A percentile compares a stretch with the other conserved stretches of the same genome.
Evolutionary conservation across 257 asterid species (phyloP).

Genomic region (Mitragyna speciosa): DNA sequence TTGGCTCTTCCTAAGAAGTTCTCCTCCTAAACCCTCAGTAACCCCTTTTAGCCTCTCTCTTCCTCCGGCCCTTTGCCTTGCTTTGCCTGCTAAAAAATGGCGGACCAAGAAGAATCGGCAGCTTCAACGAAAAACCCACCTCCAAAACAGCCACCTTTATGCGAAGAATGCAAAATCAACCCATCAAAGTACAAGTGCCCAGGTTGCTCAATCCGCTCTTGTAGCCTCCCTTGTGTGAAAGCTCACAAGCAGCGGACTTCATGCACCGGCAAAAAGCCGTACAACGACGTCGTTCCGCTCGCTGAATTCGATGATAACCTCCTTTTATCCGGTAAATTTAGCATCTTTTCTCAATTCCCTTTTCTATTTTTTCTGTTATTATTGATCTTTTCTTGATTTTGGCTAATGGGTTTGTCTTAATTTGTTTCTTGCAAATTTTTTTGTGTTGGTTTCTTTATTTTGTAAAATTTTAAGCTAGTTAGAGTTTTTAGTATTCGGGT

Average conservation of each 20-base stretch:
- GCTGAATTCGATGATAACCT: conserved; percentile 71
- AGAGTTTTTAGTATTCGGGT: not conserved
- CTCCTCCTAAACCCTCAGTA: no score
- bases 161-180: conserved; percentile 68
- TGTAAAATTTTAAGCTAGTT: not conserved
- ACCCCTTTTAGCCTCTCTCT: no score
- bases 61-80: not conserved
- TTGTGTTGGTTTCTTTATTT: not conserved
- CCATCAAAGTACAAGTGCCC: conserved; percentile 91
- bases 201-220: conserved; percentile 76
- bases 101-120: conserved; percentile 15
- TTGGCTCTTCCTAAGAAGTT: no score
- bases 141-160: conserved; percentile 26
- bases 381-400: not conserved
- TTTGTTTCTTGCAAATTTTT: not conserved
- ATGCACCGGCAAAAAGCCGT: conserved; percentile 68
- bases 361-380: not conserved
- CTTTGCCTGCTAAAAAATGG: conserved; percentile 5
- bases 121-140: not conserved
- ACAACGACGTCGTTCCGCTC: conserved; percentile 53
- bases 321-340: conserved; percentile 59
- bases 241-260: conserved; percentile 78
- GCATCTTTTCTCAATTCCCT: not conserved
- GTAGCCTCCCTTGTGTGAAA: conserved; percentile 88
- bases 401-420: not conserved